Evolutionary conservation across 31 red algal species (phyloP), one percentile per base, ranked within the genome.

Genomic region (Asparagopsis taxiformis): DNA sequence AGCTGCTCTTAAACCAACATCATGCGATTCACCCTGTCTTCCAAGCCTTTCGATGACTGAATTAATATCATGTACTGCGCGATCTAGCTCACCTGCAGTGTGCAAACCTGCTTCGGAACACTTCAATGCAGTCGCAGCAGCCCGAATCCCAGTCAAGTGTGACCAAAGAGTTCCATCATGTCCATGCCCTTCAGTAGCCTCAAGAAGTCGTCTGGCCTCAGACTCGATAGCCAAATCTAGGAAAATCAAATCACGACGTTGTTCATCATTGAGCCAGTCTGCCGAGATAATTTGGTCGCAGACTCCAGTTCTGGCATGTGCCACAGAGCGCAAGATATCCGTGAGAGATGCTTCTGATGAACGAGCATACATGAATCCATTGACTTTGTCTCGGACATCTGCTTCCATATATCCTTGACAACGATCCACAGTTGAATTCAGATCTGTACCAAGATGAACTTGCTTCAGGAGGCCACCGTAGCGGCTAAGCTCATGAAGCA

Each of bases 401-500:
- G 69, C 80, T 19, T 90, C 74, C 65, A 95, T 64, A 10, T 82
- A 70, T n/a, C 82, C 70, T 34, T 87, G 91, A 31, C 77, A 88
- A 65, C 82, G 71, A 59, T 53, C 80, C 22, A 93, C 80, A 31
- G 86, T 86, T 15, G 84, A 87, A 26, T 90, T 83, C 54, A 95
- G 53, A 46, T 97, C 94, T 2, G 94, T 97, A 32, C 94, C 94
- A 32, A 91, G 72, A 83, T 97, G 94, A 0, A 97, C 94, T 68
- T 79, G 77, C 58, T 70, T 82, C 49, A 97, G 76, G 16, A 97
- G 64, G 29, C 70, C 82, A 9, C 76, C 76, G 37, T 97, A 97
- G n/a, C 80, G 39, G 38, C 74, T 54, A n/a, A 95, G 72, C 55
- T 95, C 92, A 35, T 75, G 71, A 20, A 95, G 43, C 85, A 95